Percentiles rank a stretch among this genome's conserved stretches.
These are phyloP conservation scores for Fusarium coicis DNA, from an alignment of 2,329 filamentous ascomycete genomes.

Conservation along the genomic window DNA sequence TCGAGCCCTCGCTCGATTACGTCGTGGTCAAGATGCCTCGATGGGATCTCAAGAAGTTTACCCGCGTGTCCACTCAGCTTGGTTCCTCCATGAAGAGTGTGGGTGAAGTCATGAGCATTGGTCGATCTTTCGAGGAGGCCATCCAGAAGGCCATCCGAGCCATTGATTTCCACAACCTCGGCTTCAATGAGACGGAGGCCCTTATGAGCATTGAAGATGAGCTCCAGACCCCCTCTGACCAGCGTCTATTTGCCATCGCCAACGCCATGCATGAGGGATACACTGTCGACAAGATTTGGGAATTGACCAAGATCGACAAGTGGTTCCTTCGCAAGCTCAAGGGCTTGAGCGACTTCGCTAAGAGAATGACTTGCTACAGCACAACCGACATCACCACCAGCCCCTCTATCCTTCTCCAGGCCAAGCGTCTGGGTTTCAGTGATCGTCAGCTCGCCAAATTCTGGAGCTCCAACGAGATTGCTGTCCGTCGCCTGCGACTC, in stretches of 20 bases:
- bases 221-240: constrained; percentile 95
- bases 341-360: constrained; percentile 88
- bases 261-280: constrained; percentile 97
- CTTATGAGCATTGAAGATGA: constrained; percentile 97
- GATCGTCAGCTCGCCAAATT: constrained; percentile 95
- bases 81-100: constrained; percentile 99
- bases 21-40: constrained; percentile 98
- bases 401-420: constrained; percentile 76
- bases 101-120: constrained; percentile 98
- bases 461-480: constrained; percentile 93
- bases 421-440: constrained; percentile 94
- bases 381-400: constrained; percentile 73
- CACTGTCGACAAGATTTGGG: constrained; percentile 96
- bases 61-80: constrained; percentile 92
- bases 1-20: constrained; percentile 98
- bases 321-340: constrained; percentile 97
- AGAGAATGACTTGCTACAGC: constrained; percentile 75
- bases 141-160: constrained; percentile 98
- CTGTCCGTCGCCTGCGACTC: constrained; percentile 84
- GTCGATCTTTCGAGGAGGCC: constrained; percentile 95
- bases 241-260: constrained; percentile 95
- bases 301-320: constrained; percentile 97
- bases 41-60: constrained; percentile 99
- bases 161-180: constrained; percentile 94
- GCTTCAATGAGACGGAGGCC: constrained; percentile 90